Evolutionary conservation across 176 grass and related monocot genomes (phyloP).

Genomic region (Carex kokanica): DNA sequence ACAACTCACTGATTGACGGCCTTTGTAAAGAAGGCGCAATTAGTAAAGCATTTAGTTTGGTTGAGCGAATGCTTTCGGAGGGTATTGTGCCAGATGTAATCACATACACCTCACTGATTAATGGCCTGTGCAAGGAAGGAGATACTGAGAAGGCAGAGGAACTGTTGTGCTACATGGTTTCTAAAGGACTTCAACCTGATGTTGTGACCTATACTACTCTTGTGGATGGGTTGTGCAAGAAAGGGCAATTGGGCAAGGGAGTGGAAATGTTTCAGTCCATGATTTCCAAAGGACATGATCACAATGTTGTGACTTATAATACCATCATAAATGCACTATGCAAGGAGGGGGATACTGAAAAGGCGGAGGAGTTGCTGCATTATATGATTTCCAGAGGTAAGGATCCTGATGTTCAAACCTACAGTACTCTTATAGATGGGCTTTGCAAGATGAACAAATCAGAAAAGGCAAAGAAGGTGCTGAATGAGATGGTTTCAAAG

Average conservation of each 20-base stretch:
- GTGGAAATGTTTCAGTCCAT: conserved; percentile 15
- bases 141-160: not conserved
- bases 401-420: not conserved
- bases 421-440: conserved; percentile 11
- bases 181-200: not conserved
- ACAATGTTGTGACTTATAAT: conserved; percentile 42
- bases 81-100: too few relatives aligned
- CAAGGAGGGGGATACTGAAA: too few relatives aligned
- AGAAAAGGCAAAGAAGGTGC: not conserved
- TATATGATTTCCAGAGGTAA: not conserved
- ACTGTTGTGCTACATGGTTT: not conserved
- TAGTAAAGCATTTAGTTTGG: too few relatives aligned
- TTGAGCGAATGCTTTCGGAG: too few relatives aligned
- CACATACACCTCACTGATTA: too few relatives aligned
- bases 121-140: not conserved
- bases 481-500: conserved; percentile 10
- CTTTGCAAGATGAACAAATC: not conserved
- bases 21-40: too few relatives aligned
- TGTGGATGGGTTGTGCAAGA: conserved; percentile 50
- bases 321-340: too few relatives aligned
- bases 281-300: conserved; percentile 30
- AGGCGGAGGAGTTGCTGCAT: too few relatives aligned
- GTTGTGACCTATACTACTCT: conserved; percentile 63
- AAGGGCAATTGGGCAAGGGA: conserved; percentile 35
- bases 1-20: not conserved